A percentile compares a stretch with the other conserved stretches of the same genome.
Conservation (phyloP, 2,329 filamentous ascomycete species). For the Camptophora hylomeconis region DNA sequence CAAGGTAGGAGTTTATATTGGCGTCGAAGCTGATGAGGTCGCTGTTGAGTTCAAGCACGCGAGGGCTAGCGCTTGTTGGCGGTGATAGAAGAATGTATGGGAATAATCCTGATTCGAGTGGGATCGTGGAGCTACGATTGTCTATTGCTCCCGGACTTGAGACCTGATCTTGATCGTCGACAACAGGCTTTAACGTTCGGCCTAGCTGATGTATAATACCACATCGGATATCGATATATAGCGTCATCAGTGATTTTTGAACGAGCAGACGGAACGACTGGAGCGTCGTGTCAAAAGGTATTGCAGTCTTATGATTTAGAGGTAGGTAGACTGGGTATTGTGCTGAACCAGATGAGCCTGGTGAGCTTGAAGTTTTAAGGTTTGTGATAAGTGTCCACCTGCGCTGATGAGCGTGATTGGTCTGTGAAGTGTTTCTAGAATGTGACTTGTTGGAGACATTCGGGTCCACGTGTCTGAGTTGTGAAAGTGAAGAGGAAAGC, state of each 20-base stretch:
- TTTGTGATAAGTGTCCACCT: constrained; percentile 75
- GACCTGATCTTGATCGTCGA: constrained; percentile 13
- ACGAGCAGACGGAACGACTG: constrained; percentile 72
- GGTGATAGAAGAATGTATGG: constrained; percentile 29
- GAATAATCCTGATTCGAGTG: constrained; percentile 29
- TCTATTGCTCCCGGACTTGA: constrained; percentile 49
- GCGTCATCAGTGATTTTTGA: constrained; percentile 62
- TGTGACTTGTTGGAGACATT: constrained; percentile 38
- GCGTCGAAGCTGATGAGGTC: constrained; percentile 82
- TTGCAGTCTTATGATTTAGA: constrained; percentile 73
- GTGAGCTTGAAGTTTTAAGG: constrained; percentile 24
- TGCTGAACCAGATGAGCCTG: constrained; percentile 5
- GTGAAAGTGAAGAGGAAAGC: constrained; percentile 71
- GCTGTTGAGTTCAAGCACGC: constrained; percentile 70
- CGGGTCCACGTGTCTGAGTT: constrained; percentile 70
- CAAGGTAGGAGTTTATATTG: constrained; percentile 60
- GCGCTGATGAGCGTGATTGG: constrained; percentile 32
- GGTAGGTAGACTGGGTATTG: constrained; percentile 62
- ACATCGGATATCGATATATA: constrained; percentile 80
- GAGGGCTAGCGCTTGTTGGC: constrained; percentile 38
- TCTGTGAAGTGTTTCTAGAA: constrained; percentile 32
- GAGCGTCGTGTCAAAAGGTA: constrained; percentile 76
- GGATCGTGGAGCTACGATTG: constrained; percentile 38
- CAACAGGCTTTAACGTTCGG: constrained; percentile 46
- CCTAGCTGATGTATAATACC: constrained; percentile 70